Percentiles rank a stretch among this genome's conserved stretches.
phyloP scores from a whole-genome alignment of 768 basidiomycete genomes.

The Tremella fuciformis region DNA sequence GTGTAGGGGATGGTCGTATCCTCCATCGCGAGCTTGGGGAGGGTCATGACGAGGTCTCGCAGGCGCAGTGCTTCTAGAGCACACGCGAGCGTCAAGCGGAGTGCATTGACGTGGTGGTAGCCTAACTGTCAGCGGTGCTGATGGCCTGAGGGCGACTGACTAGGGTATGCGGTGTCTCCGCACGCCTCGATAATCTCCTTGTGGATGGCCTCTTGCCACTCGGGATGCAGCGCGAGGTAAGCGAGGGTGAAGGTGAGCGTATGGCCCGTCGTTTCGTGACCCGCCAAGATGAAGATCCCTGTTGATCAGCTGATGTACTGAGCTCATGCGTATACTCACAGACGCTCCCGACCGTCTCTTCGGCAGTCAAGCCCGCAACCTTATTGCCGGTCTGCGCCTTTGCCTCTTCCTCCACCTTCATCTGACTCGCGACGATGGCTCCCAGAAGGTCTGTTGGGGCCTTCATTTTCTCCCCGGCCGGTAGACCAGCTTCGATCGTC shows the following conservation, averaged over 20 bases:
- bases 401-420: conserved; percentile 23
- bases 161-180: conserved; percentile 18
- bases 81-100: conserved; percentile 20
- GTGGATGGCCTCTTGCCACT: conserved; percentile 40
- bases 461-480: conserved; percentile 12
- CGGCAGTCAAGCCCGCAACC: conserved; percentile 27
- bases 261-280: conserved; percentile 46
- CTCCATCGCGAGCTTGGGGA: conserved; percentile 21
- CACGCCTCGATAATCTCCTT: conserved; percentile 30
- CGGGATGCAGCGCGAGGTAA: conserved; percentile 42
- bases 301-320: neutral
- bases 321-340: conserved; percentile 17
- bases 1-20: conserved; percentile 28
- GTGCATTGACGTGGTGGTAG: conserved; percentile 25
- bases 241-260: conserved; percentile 41
- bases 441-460: conserved; percentile 26
- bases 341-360: conserved; percentile 40
- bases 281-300: conserved; percentile 40
- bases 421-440: conserved; percentile 28
- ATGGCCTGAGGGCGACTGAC: conserved; percentile 16
- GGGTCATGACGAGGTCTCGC: conserved; percentile 27
- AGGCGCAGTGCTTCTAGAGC: conserved; percentile 33
- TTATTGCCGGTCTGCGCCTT: conserved; percentile 13
- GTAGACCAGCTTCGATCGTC: neutral
- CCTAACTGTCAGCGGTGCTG: conserved; percentile 7